A percentile compares a stretch with the other conserved stretches of the same genome.
These are phyloP conservation scores for Achaetomiella virescens DNA, from an alignment of 495 filamentous ascomycete genomes.

Conservation along the genomic window DNA sequence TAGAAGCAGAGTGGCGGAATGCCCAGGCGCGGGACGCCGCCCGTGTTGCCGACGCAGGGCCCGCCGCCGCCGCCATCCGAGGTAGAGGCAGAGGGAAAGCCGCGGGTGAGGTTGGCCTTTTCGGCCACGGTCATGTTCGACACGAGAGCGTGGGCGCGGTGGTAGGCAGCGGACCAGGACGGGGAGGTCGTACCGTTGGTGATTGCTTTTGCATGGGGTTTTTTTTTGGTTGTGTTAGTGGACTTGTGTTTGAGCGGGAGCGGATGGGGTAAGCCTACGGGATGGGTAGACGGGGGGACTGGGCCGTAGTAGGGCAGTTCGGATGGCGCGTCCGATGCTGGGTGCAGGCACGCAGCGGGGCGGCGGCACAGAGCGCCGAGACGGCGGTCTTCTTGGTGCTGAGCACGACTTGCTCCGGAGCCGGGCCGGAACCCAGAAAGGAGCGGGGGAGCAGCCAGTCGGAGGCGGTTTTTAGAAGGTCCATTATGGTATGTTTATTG, in stretches of 20 bases:
- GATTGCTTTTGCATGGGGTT: conserved; percentile 28
- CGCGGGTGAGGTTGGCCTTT: conserved; percentile 29
- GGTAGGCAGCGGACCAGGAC: conserved; percentile 31
- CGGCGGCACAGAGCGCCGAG: conserved; percentile 16
- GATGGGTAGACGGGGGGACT: conserved; percentile 49
- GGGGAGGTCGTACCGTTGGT: conserved; percentile 41
- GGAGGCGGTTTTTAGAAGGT: conserved; percentile 8
- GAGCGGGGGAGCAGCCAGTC: conserved; percentile 1
- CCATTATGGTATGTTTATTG: conserved; percentile 2
- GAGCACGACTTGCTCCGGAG: conserved; percentile 14
- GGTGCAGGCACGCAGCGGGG: neutral
- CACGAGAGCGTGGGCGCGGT: conserved; percentile 30
- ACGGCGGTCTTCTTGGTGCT: conserved; percentile 15
- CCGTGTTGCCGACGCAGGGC: conserved; percentile 47
- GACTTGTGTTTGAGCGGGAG: neutral
- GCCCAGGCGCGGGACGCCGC: conserved; percentile 45
- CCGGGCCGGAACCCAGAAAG: neutral
- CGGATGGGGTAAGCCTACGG: conserved; percentile 25
- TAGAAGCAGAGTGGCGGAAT: conserved; percentile 49
- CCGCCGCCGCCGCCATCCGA: too few species aligned
- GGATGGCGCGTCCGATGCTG: conserved; percentile 2
- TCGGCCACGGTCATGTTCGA: conserved; percentile 36
- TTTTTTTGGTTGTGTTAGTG: conserved; percentile 14
- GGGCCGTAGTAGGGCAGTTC: conserved; percentile 30
- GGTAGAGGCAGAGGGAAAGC: conserved; percentile 11